Evolutionary conservation across 345 rosid genomes (phyloP).

Genomic region (Erodium maritimum): DNA sequence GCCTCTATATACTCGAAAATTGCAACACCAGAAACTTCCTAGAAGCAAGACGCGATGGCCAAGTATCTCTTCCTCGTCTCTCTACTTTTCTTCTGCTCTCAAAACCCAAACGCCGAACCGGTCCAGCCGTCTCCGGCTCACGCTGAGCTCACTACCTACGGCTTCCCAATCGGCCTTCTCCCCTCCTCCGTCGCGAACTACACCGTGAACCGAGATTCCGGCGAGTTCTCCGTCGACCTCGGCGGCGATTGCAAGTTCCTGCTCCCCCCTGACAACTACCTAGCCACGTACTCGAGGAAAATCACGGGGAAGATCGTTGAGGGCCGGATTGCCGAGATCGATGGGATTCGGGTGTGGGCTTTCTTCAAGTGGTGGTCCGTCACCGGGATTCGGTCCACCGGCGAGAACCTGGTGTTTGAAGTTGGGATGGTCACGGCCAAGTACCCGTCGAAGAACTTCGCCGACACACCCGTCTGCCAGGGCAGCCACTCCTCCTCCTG

Average conservation of each 20-base stretch:
- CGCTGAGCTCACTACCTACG: conserved; percentile 48
- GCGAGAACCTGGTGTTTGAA: conserved; percentile 70
- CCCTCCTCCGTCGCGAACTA: conserved; percentile 47
- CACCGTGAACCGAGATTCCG: conserved; percentile 53
- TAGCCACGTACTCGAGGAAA: conserved; percentile 61
- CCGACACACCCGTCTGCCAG: conserved; percentile 47
- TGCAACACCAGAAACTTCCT: too few species aligned
- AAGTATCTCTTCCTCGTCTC: background rate
- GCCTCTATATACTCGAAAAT: too few species aligned
- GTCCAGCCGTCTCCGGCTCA: conserved; percentile 46
- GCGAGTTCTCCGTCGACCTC: conserved; percentile 57
- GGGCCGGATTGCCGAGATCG: conserved; percentile 61
- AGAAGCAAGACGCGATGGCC: too few species aligned
- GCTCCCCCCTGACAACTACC: conserved; percentile 86
- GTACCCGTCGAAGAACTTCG: conserved; percentile 65
- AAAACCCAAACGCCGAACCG: conserved; percentile 13
- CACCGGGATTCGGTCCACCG: conserved; percentile 66
- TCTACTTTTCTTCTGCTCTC: conserved; percentile 9
- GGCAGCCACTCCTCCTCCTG: conserved; percentile 45
- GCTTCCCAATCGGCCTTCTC: conserved; percentile 81
- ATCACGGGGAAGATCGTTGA: conserved; percentile 55
- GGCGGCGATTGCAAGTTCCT: conserved; percentile 56
- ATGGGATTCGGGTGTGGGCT: conserved; percentile 74
- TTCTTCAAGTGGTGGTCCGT: conserved; percentile 80
- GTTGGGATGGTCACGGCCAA: conserved; percentile 68